These are phyloP conservation scores for Paracoccidioides brasiliensis DNA, from an alignment of 2,329 filamentous ascomycete genomes.

Conservation along the genomic window DNA sequence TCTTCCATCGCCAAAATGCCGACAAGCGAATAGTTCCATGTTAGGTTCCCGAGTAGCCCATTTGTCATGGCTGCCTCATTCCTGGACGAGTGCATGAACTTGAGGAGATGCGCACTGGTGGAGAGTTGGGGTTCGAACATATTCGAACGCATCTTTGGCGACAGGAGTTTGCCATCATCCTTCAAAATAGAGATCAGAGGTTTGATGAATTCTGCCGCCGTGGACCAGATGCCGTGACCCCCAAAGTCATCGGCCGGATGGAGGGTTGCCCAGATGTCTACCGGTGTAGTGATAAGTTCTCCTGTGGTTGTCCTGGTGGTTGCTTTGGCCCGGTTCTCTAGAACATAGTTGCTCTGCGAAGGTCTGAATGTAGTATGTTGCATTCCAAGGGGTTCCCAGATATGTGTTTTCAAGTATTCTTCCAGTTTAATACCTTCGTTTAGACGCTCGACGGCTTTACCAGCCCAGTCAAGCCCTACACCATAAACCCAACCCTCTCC, in stretches of 20 bases:
- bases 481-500: slow-evolving; percentile 40
- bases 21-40: slow-evolving; percentile 30
- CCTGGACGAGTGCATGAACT: slow-evolving; percentile 19
- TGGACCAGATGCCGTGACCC: slow-evolving; percentile 32
- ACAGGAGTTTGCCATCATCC: slow-evolving; percentile 21
- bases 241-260: slow-evolving; percentile 29
- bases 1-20: slow-evolving; percentile 32
- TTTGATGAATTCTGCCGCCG: slow-evolving; percentile 19
- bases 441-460: slow-evolving; percentile 24
- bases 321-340: not conserved
- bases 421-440: slow-evolving; percentile 1
- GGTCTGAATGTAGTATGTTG: not conserved
- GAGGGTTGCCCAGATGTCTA: not conserved
- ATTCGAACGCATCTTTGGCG: slow-evolving; percentile 14
- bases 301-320: not conserved
- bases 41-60: slow-evolving; percentile 20
- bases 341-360: not conserved
- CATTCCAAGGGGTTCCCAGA: slow-evolving; percentile 6
- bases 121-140: slow-evolving; percentile 21
- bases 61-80: slow-evolving; percentile 24
- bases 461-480: slow-evolving; percentile 38
- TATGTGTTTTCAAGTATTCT: slow-evolving; percentile 3
- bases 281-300: not conserved
- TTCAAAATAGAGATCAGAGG: slow-evolving; percentile 19
- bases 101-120: slow-evolving; percentile 15